Evolutionary conservation across 441 rosid genomes (phyloP), one percentile per base, ranked within the genome.

Genomic region (Flueggea neowawraea): DNA sequence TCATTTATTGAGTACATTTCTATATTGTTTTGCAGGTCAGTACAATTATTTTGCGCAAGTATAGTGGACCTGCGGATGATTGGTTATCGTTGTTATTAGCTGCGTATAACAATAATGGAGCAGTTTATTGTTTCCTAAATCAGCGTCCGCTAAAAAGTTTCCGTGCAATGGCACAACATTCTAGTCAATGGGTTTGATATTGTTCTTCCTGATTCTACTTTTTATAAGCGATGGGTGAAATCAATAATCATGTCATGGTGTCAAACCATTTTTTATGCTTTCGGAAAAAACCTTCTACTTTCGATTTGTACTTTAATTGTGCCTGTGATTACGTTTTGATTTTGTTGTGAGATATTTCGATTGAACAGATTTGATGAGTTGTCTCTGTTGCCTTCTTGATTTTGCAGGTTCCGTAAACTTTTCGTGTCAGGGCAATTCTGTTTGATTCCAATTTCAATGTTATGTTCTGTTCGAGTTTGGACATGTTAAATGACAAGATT

Each of bases 181-280:
- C 67, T 5, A 88, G 93, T 83, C 93, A 85, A 54, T 90, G 98
- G 98, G 80, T 90, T 70, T 87, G 93, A 96, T 94, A 83, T 12
- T 82, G 22, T 31, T 53, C 22, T 47, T 14, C n/a, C 50, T 47
- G 4, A 36, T 36, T 36, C 41, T 36, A 9, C 50, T 10, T 47
- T 47, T 11, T 47, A 47, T 47, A 9, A 14, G n/a, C 50, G 7
- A 47, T 10, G 10, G 14, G 12, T 36, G 9, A 36, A 36, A 36
- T 36, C 41, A 36, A 36, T 36, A 5, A 36, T 36, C 41, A 36
- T 36, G 9, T 36, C 41, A 36, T 36, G 0, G 9, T 36, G 41
- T 36, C 41, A 36, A 36, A 36, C 41, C 41, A 36, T 5, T 36
- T 36, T 5, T 0, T 1, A 5, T 36, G 41, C 41, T 36, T 36